Percentiles rank a stretch among this genome's conserved stretches.
phyloP scores from a whole-genome alignment of 805 yeast genomes.

The Nakazawaea populi region DNA sequence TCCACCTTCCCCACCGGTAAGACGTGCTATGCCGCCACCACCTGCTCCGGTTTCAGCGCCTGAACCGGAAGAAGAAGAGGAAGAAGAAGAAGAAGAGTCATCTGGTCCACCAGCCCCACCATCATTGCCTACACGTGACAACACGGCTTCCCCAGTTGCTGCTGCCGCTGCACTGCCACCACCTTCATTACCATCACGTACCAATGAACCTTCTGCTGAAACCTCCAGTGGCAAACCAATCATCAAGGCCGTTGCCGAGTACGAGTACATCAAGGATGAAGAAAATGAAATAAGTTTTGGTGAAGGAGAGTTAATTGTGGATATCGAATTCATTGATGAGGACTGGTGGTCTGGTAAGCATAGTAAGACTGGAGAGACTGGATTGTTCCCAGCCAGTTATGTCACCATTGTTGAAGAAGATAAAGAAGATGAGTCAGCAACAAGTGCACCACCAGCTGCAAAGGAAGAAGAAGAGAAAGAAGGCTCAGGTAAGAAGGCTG shows the following conservation, averaged over 20 bases:
- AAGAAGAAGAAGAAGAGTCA: conserved; percentile 16
- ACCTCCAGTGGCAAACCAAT: conserved; percentile 6
- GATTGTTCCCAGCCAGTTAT: conserved; percentile 54
- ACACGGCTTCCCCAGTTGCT: conserved; percentile 17
- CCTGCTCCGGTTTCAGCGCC: conserved; percentile 9
- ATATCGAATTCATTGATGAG: conserved; percentile 64
- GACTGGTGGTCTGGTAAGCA: conserved; percentile 59
- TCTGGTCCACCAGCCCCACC: conserved; percentile 20
- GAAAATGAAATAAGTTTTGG: conserved; percentile 65
- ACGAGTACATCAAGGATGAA: conserved; percentile 71
- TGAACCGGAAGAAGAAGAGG: conserved; percentile 17
- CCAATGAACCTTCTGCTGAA: conserved; percentile 15
- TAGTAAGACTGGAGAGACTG: conserved; percentile 34
- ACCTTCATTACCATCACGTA: conserved; percentile 14
- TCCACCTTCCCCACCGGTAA: conserved; percentile 11
- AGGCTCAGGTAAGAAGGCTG: conserved; percentile 38
- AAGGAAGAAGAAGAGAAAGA: conserved; percentile 17
- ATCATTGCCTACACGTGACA: conserved; percentile 19
- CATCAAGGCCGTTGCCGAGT: conserved; percentile 67
- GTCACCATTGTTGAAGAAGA: conserved; percentile 31
- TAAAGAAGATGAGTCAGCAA: conserved; percentile 4
- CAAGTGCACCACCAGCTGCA: conserved; percentile 5
- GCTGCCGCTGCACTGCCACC: conserved; percentile 16
- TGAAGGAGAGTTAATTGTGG: conserved; percentile 63
- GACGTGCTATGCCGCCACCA: conserved; percentile 5